Conservation (phyloP, 345 rosid genomes). For the Syzygium jambos region DNA sequence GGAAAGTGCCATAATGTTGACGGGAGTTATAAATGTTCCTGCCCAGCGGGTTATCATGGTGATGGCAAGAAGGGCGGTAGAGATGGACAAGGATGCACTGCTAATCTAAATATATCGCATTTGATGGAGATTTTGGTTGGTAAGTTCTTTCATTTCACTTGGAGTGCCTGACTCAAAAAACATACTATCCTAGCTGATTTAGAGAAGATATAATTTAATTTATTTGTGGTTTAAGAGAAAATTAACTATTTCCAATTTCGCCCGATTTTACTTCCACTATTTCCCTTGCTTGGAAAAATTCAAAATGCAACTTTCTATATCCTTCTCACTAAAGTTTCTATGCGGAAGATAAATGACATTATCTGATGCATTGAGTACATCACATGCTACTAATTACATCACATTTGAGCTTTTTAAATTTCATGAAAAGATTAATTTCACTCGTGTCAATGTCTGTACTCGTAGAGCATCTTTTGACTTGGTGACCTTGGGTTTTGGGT, state of each 20-base stretch:
- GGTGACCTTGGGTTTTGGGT: accelerated
- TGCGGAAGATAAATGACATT: neutral
- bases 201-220: neutral
- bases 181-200: neutral
- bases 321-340: neutral
- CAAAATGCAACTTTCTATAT: accelerated
- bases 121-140: neutral
- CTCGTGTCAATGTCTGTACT: accelerated
- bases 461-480: neutral
- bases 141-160: neutral
- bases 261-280: neutral
- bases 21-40: neutral
- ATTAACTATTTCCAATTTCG: neutral
- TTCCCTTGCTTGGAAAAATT: neutral
- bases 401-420: neutral
- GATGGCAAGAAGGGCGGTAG: neutral
- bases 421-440: neutral
- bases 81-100: neutral
- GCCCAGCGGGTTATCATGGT: neutral
- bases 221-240: neutral
- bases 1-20: neutral
- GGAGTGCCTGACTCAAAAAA: too few species aligned
- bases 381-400: neutral
- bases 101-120: neutral
- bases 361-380: neutral